phyloP scores from a whole-genome alignment of 768 basidiomycete genomes.

The Artomyces pyxidatus region DNA sequence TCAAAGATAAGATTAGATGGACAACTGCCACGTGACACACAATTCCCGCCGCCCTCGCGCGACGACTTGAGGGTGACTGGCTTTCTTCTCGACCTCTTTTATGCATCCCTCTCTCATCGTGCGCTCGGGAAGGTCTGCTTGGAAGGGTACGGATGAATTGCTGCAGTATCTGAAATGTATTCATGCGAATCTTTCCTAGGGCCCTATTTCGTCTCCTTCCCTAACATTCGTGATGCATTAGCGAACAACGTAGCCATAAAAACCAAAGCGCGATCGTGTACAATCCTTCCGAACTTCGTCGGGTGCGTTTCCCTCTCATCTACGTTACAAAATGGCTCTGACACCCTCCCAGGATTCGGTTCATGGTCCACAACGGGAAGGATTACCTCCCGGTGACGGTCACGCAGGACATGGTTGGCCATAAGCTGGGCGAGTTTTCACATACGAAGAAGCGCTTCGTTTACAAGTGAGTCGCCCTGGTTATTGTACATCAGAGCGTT shows the following conservation, averaged over 20 bases:
- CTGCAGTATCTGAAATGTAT: background rate
- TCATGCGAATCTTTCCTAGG: conserved; percentile 36
- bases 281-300: conserved; percentile 92
- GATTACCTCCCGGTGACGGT: conserved; percentile 79
- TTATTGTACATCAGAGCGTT: background rate
- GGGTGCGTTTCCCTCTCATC: conserved; percentile 47
- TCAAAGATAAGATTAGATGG: too few relatives aligned
- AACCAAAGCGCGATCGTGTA: conserved; percentile 84
- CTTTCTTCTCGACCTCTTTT: too few relatives aligned
- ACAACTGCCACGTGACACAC: too few relatives aligned
- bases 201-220: conserved; percentile 91
- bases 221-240: conserved; percentile 74
- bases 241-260: conserved; percentile 78
- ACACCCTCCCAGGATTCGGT: conserved; percentile 53
- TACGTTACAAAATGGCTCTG: background rate
- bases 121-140: conserved; percentile 68
- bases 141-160: conserved; percentile 57
- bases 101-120: conserved; percentile 61
- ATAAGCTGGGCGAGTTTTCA: conserved; percentile 94
- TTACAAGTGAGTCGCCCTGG: conserved; percentile 83
- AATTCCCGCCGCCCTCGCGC: too few relatives aligned
- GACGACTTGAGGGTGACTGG: too few relatives aligned
- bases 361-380: conserved; percentile 93
- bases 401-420: conserved; percentile 97
- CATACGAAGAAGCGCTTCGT: conserved; percentile 82